Base-by-base conservation (phyloP, 2,329 filamentous ascomycete genomes). In the Aspergillus texensis region DNA sequence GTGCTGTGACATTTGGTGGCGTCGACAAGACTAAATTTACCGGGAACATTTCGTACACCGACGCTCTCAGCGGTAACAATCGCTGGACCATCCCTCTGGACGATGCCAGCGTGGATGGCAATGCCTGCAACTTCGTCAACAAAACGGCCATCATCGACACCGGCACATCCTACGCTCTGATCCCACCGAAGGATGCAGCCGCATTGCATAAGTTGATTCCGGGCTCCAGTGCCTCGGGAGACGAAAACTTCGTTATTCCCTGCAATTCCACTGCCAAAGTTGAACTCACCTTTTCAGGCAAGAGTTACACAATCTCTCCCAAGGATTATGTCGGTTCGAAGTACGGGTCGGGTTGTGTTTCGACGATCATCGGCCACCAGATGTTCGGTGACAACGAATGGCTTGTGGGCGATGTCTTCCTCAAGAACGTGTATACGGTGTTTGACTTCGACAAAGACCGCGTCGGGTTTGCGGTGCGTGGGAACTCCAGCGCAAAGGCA, bases 401-500 rank as follows among this genome's bases (percentile, higher is more conserved):
- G 92, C 82, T 97, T n/a, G 78, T 96, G 1, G 93, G 93, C 2
- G 93, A 93, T 68, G 87, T 90, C 0, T 96, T 96, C 71, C 79
- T 97, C 65, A 96, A 96, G 81, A 96, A 96, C 70, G 93, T 96
- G 19, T 96, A 96, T 74, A 83, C 88, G 1, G 89, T 95, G 28
- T 96, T 96, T 74, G 93, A 97, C 75, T 87, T 86, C 59, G 92
- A 94, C 57, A 72, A 80, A 43, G 71, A 70, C 41, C 72, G 74
- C 48, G 73, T 82, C 45, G 80, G 80, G 16, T 75, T 79, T 64
- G 76, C 74, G 11, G 56, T 64, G 32, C 69, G 67, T 32, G 57
- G 63, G 14, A 60, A 57, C 6, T 57, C 66, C 34, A 59, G 52
- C 21, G 24, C 11, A 14, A 55, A 39, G n/a, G 21, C 66, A 8